Base-by-base conservation (phyloP, 2,329 filamentous ascomycete genomes). In the Verticillium nonalfalfae region DNA sequence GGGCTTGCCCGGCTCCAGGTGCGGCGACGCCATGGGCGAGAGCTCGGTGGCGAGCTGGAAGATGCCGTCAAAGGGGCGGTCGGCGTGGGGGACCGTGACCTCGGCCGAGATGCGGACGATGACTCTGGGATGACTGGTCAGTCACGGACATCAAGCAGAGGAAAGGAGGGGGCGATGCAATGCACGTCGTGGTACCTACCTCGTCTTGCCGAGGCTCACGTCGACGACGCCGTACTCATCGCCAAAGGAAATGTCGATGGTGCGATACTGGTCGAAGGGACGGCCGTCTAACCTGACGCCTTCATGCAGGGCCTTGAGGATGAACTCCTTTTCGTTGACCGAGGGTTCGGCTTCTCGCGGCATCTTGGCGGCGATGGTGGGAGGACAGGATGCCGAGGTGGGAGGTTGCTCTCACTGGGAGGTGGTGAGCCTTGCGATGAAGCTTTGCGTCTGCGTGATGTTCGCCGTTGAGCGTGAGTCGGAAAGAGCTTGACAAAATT, bases 31-130 rank as follows among this genome's bases (percentile, higher is more conserved):
- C 88, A 98, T 96, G 57, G 94, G 92, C 65, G 90, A 92, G 69
- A 99, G 86, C 74, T 98, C 95, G 60, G 93, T 90, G 60, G 88
- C 85, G 72, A 98, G 97, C 68, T 88, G 93, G 80, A 98, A 98
- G 74, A 96, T 85, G 73, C 95, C 95, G 74, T 98, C 95, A 72
- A 97, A 97, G 63, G 93, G 94, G 65, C 94, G 89, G 76, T 98
- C 94, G 59, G 89, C 76, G 72, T 89, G 91, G 54, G 95, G 94
- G 45, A 90, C 87, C 11, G 90, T 90, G 64, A 98, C 90, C 77
- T 97, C 91, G 65, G 93, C 90, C 2, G 93, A 94, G 63, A 96
- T 89, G 64, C 91, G 90, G 61, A 90, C 92, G 63, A 96, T 79
- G 62, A 97, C 85, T 70, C 93, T 96, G 68, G 21, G 33, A 34